Evolutionary conservation across 202 grass and related monocot genomes (phyloP).

Genomic region (Saccharum hybrid): DNA sequence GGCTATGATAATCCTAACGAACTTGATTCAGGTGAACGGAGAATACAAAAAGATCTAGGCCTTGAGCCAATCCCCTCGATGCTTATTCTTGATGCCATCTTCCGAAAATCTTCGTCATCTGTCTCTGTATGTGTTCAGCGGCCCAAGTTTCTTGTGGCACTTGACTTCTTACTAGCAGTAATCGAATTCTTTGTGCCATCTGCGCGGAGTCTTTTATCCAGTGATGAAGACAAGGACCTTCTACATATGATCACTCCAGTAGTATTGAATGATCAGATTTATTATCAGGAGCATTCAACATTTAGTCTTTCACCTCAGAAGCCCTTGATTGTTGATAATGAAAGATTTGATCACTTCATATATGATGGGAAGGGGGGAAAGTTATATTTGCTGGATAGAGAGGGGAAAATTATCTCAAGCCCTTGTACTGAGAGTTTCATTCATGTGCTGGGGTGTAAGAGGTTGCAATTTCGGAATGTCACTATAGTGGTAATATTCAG

Average conservation of each 20-base stretch:
- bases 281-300: slow-evolving; percentile 64
- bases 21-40: slow-evolving; percentile 59
- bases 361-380: slow-evolving; percentile 96
- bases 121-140: slow-evolving; percentile 81
- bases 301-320: slow-evolving; percentile 81
- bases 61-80: slow-evolving; percentile 82
- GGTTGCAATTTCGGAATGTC: slow-evolving; percentile 83
- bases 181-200: slow-evolving; percentile 96
- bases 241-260: slow-evolving; percentile 67
- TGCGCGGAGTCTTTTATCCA: slow-evolving; percentile 69
- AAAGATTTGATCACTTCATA: slow-evolving; percentile 84
- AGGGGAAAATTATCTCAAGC: slow-evolving; percentile 63
- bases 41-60: slow-evolving; percentile 66
- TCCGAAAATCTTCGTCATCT: slow-evolving; percentile 65
- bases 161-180: slow-evolving; percentile 89
- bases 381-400: slow-evolving; percentile 78
- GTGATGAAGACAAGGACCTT: slow-evolving; percentile 77
- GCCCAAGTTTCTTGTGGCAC: slow-evolving; percentile 93
- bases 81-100: slow-evolving; percentile 89
- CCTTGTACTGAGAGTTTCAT: slow-evolving; percentile 79
- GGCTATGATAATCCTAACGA: slow-evolving; percentile 54
- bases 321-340: slow-evolving; percentile 89
- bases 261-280: slow-evolving; percentile 72
- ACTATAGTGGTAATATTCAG: slow-evolving; percentile 86
- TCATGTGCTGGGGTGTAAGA: slow-evolving; percentile 76